Evolutionary conservation across 2,329 filamentous ascomycete genomes (phyloP), one percentile per base, ranked within the genome.

Genomic region (Hypoxylon sp.): DNA sequence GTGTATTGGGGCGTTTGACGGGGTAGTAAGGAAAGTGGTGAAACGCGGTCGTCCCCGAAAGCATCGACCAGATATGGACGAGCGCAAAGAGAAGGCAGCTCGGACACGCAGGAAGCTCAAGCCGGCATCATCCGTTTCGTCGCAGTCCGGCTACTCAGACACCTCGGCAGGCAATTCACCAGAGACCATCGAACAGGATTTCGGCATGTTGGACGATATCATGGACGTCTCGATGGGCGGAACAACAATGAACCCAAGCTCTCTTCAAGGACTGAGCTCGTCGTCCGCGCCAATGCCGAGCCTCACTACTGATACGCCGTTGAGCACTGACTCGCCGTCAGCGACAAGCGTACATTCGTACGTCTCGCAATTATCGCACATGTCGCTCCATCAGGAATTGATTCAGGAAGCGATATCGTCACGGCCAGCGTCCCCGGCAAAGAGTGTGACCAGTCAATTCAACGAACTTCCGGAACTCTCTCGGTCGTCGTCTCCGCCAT

Each of bases 1-100:
- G 92, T 99, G 96, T 79, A 91, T 96, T 60, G 96, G 96, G 59
- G 95, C 93, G 4, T 96, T 98, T 73, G 93, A 97, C 68, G 94
- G 94, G 38, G 81, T 87, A 12, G 85, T 87, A 5, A 81, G 85
- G 51, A 88, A 87, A 74, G 80, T 84, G 5, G 86, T 85, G 44
- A 88, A 88, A 80, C 82, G 86, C n/a, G 88, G 88, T 7, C 81
- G 88, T 16, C 88, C 88, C 4, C 83, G 87, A 67, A 90, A 90
- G 81, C 81, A 84, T 68, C 78, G 87, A 5, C 87, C 87, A 0
- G 85, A 88, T 48, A 78, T 85, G 74, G 84, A 86, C 3, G 78
- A 85, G 51, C 82, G 87, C 7, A 76, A 84, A 55, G 84, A 87
- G 1, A 89, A 89, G 78, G 82, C 85, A n/a, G 76, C 83, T 0